Evolutionary conservation across 768 basidiomycete species (phyloP), one percentile per base, ranked within the genome.

Genomic region (Mycena amicta): DNA sequence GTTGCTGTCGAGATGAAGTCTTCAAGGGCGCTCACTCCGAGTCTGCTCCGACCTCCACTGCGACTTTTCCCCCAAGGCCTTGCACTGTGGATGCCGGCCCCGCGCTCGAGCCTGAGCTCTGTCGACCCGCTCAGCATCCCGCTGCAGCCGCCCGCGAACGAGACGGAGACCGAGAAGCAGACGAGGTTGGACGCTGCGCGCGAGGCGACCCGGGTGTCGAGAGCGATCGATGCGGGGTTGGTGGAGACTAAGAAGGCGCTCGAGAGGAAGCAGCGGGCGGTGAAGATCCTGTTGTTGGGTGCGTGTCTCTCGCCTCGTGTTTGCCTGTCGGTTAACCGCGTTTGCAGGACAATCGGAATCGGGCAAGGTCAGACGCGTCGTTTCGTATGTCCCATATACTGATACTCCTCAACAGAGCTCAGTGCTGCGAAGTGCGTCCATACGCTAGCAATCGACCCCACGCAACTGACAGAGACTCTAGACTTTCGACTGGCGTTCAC

Each of bases 401-500:
- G 26, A 55, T 15, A 3, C 13, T 1, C 2, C 40, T 50, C 23
- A 4, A 47, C 25, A 64, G 62, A 60, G 62, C n/a, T 64, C 62
- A 6, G 59, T 64, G 25, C 50, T 64, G 11, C 52, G 62, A 22
- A 64, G 62, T 64, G n/a, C 26, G 56, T 55, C 4, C 3, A 39
- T 18, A 16, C n/a, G n/a, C n/a, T n/a, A n/a, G n/a, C n/a, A n/a
- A n/a, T n/a, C n/a, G n/a, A n/a, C n/a, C n/a, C n/a, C n/a, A n/a
- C n/a, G n/a, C n/a, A n/a, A n/a, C n/a, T n/a, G n/a, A n/a, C n/a
- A n/a, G n/a, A n/a, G n/a, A n/a, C n/a, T n/a, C 0, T 59, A 82
- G 81, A 83, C 61, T 83, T 83, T 59, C 76, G 83, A 63, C 69
- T 83, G 15, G 74, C 78, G 0, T 81, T 82, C 57, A 76, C 77